Conservation (phyloP, 345 rosid species). For the Rubroshorea leprosula region DNA sequence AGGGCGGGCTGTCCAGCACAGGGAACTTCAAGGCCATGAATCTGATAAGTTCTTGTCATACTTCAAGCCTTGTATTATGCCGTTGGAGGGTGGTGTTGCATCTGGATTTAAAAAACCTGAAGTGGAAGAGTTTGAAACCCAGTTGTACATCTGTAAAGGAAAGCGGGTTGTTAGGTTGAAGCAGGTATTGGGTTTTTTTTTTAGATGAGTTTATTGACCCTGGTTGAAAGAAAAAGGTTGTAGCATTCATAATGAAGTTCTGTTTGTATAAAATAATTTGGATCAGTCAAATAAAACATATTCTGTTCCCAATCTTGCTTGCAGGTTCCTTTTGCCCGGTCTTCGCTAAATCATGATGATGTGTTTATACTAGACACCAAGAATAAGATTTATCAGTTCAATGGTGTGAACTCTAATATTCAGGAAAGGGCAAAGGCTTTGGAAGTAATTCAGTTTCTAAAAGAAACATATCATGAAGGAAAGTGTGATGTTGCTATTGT, state of each 20-base stretch:
- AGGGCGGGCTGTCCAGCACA: constrained; percentile 97
- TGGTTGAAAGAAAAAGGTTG: not conserved
- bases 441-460: constrained; percentile 83
- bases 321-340: constrained; percentile 93
- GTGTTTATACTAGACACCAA: constrained; percentile 87
- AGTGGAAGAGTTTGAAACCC: constrained; percentile 84
- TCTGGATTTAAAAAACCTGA: constrained; percentile 84
- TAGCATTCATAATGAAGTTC: too few relatives aligned
- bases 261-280: too few relatives aligned
- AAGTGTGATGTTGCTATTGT: constrained; percentile 72
- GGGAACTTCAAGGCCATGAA: constrained; percentile 97
- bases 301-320: constrained; percentile 19
- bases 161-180: constrained; percentile 86
- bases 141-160: constrained; percentile 82
- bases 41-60: constrained; percentile 97
- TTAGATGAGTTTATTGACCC: constrained; percentile 1
- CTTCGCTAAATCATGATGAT: constrained; percentile 96
- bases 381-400: constrained; percentile 91
- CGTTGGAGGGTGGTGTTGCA: constrained; percentile 95
- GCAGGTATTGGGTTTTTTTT: constrained; percentile 54
- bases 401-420: constrained; percentile 93
- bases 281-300: constrained; percentile 18
- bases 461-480: constrained; percentile 67
- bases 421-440: constrained; percentile 98
- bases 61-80: constrained; percentile 95